Evolutionary conservation across 768 basidiomycete species (phyloP), one percentile per base, ranked within the genome.

Genomic region (Krasilnikovozyma curviuscula): DNA sequence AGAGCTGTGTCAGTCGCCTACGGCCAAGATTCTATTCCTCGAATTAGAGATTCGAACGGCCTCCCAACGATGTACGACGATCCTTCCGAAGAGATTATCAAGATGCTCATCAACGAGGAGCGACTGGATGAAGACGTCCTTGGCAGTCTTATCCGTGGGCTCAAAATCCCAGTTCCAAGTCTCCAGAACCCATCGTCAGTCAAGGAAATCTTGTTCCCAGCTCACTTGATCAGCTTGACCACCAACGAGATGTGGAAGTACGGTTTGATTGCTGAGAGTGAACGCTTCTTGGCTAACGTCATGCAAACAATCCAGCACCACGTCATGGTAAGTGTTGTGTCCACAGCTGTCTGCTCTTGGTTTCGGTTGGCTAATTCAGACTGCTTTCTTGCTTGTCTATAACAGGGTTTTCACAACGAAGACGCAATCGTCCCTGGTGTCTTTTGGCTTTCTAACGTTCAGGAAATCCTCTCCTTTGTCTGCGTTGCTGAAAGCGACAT

Each of bases 161-260:
- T 98, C 57, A 93, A 89, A 69, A 89, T 95, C 46, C 86, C 89
- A 28, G 74, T 79, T 24, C 85, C 91, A 1, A 88, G 79, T 59
- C 69, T 84, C 37, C 81, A 81, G 39, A 91, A 82, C 59, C 83
- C 88, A 1, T 83, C 88, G n/a, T 78, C 80, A 18, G 78, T 85
- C 53, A 95, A 95, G 66, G 93, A 98, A 64, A 88, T 98, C 46
- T 72, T 98, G 34, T 98, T 98, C 78, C 93, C 93, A 10, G 89
- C 93, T 23, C 95, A 97, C 64, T 75, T 98, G 51, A 97, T 98
- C 66, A 85, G 83, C 61, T 69, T 97, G 40, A 79, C 93, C 55
- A 91, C 88, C n/a, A 98, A 98, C 65, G 93, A 97, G 66, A 98
- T 98, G 93, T 97, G 93, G 93, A 95, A 93, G 66, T 88, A 91